A percentile compares a stretch with the other conserved stretches of the same genome.
Conservation (phyloP, 2,329 filamentous ascomycete species). For the Pochonia chlamydosporia region DNA sequence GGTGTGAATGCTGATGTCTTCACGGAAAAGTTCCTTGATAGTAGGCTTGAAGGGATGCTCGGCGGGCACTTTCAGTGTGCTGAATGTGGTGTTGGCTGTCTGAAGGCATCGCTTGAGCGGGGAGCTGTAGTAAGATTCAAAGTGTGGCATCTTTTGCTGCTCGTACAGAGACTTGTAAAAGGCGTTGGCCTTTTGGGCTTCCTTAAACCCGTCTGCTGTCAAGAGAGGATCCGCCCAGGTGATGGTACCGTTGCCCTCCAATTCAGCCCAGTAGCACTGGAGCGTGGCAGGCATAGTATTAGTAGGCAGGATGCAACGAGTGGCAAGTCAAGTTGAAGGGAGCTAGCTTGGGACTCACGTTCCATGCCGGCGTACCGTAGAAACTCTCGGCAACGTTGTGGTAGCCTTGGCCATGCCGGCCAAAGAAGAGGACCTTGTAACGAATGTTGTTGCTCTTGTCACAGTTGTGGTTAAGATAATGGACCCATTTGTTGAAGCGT, state of each 20-base stretch:
- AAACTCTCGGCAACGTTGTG: slow-evolving; percentile 58
- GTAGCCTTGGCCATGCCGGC: slow-evolving; percentile 64
- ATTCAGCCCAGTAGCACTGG: slow-evolving; percentile 59
- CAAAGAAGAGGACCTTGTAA: slow-evolving; percentile 64
- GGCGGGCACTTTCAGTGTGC: slow-evolving; percentile 43
- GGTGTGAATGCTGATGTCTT: slow-evolving; percentile 62
- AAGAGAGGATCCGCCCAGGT: slow-evolving; percentile 60
- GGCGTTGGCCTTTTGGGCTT: slow-evolving; percentile 51
- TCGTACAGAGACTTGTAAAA: slow-evolving; percentile 54
- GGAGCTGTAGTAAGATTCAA: slow-evolving; percentile 59
- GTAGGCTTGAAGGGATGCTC: slow-evolving; percentile 47
- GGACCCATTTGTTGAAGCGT: slow-evolving; percentile 54
- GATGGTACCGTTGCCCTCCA: slow-evolving; percentile 57
- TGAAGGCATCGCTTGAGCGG: slow-evolving; percentile 58
- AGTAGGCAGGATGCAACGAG: not conserved
- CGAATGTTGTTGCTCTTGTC: slow-evolving; percentile 35
- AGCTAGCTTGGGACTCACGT: slow-evolving; percentile 39
- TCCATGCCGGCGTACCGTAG: slow-evolving; percentile 65
- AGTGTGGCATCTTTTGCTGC: slow-evolving; percentile 50
- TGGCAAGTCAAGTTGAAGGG: slow-evolving; percentile 13
- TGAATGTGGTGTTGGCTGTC: slow-evolving; percentile 59
- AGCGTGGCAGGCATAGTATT: not conserved
- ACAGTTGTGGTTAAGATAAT: slow-evolving; percentile 42
- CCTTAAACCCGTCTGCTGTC: slow-evolving; percentile 48
- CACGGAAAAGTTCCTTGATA: slow-evolving; percentile 60